Conservation (phyloP, 108 stramenopile species). For the Skeletonema costatum region DNA sequence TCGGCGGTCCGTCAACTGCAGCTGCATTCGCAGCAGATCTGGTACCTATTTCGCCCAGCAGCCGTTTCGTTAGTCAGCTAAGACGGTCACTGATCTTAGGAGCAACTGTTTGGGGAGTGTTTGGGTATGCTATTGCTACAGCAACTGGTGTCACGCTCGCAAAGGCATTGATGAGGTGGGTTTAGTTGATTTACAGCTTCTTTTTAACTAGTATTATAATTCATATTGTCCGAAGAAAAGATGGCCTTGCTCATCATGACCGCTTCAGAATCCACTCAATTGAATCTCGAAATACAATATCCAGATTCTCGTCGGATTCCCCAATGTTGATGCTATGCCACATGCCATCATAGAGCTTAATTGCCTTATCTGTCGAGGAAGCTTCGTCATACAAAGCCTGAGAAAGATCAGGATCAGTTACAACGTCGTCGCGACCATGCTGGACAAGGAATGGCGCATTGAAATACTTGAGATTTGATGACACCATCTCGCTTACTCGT, state of each 20-base stretch:
- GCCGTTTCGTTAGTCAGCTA: constrained; percentile 2
- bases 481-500: constrained; percentile 48
- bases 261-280: constrained; percentile 57
- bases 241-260: background rate
- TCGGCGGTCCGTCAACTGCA: constrained; percentile 81
- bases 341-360: constrained; percentile 57
- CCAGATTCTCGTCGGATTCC: constrained; percentile 51
- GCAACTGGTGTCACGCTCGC: background rate
- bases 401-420: constrained; percentile 58
- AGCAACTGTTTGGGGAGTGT: constrained; percentile 74
- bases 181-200: background rate
- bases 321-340: constrained; percentile 53
- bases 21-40: constrained; percentile 67
- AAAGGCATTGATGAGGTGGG: background rate
- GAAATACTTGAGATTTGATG: constrained; percentile 40
- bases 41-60: background rate
- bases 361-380: constrained; percentile 54
- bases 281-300: constrained; percentile 46
- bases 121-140: constrained; percentile 78
- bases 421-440: constrained; percentile 57
- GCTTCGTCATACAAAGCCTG: constrained; percentile 58
- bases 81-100: constrained; percentile 55
- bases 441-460: constrained; percentile 58
- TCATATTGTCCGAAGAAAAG: background rate
- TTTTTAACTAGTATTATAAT: background rate